Percentiles rank a stretch among this genome's conserved stretches.
These are phyloP conservation scores for Dalbergia cochinchinensis DNA, from an alignment of 306 rosid species.

Conservation along the genomic window DNA sequence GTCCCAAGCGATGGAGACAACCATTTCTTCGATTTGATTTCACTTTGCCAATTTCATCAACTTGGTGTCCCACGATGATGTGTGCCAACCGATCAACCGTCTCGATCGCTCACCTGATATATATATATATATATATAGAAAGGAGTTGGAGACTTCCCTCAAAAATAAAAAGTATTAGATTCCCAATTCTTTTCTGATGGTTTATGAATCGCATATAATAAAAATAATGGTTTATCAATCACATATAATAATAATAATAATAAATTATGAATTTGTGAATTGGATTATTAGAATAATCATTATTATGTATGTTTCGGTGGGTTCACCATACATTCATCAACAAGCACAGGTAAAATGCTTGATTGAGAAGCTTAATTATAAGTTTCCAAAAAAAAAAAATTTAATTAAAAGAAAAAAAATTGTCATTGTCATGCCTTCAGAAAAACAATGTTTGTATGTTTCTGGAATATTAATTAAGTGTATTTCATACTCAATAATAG, in stretches of 20 bases:
- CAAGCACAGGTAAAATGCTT: background rate
- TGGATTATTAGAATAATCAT: background rate
- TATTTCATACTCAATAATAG: no score
- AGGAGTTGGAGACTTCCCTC: no score
- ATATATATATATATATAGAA: conserved; percentile 3
- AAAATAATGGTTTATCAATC: background rate
- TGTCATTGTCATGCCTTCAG: background rate
- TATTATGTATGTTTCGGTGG: background rate
- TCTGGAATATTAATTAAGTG: no score
- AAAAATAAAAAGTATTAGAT: background rate
- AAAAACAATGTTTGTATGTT: no score
- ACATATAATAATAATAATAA: background rate
- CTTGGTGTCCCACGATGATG: conserved; percentile 25
- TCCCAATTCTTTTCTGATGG: background rate
- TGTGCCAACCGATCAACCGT: conserved; percentile 31
- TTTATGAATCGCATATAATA: background rate
- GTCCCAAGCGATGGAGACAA: conserved; percentile 26
- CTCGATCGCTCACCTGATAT: conserved; percentile 42
- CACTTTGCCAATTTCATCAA: conserved; percentile 39
- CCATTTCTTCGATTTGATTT: background rate
- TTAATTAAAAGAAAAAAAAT: background rate
- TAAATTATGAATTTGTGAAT: background rate
- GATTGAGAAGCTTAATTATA: background rate
- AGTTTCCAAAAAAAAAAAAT: background rate
- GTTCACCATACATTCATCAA: background rate